Evolutionary conservation across 768 basidiomycete genomes (phyloP).

Genomic region (Amanita pallidorosea): DNA sequence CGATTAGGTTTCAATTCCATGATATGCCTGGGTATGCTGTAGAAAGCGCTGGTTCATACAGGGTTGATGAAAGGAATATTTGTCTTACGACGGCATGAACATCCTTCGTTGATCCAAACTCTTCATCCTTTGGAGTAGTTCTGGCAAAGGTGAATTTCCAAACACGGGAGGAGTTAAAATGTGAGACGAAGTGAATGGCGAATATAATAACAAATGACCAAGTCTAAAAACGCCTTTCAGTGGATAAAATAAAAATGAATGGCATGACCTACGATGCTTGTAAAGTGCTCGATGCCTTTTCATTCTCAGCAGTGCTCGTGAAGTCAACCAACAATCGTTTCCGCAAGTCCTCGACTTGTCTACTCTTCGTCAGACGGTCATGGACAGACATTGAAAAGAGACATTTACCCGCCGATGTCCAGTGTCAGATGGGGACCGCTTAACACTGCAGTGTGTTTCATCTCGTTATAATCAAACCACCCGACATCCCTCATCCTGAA

Average conservation of each 20-base stretch:
- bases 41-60: background rate
- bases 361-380: background rate
- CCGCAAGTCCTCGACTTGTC: background rate
- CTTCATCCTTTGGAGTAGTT: slow-evolving; percentile 36
- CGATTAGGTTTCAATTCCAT: slow-evolving; percentile 8
- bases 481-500: slow-evolving; percentile 58
- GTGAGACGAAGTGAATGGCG: slow-evolving; percentile 19
- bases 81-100: slow-evolving; percentile 44
- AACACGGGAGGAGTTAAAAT: slow-evolving; percentile 38
- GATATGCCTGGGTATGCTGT: slow-evolving; percentile 12
- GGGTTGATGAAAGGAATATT: background rate
- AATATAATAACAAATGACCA: slow-evolving; percentile 49
- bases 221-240: slow-evolving; percentile 25
- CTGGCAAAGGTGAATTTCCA: slow-evolving; percentile 26
- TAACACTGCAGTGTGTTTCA: background rate
- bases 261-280: slow-evolving; percentile 4
- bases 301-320: slow-evolving; percentile 7
- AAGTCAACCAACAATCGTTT: background rate
- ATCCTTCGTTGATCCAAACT: slow-evolving; percentile 14
- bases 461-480: slow-evolving; percentile 30
- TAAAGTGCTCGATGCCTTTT: background rate
- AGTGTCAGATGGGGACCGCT: background rate
- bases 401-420: background rate
- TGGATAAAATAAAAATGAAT: background rate
- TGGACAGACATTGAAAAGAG: background rate